Conservation (phyloP, 2,329 filamentous ascomycete genomes). For the Endoconidiophora laricicola region DNA sequence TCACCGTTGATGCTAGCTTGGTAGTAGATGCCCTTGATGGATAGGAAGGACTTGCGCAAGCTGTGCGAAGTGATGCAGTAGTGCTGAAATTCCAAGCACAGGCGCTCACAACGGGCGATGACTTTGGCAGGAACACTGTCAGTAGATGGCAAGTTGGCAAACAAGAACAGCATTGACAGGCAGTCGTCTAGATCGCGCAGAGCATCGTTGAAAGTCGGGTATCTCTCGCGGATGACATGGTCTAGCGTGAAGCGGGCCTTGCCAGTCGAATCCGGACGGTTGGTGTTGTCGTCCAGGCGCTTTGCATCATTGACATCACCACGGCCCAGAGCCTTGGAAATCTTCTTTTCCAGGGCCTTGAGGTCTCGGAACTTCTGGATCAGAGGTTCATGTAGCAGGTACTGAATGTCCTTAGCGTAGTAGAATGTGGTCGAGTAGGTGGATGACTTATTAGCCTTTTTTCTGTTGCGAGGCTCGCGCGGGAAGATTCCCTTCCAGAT, state of each 20-base stretch:
- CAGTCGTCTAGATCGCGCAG: slow-evolving; percentile 92
- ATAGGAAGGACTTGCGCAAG: slow-evolving; percentile 88
- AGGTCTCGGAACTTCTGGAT: slow-evolving; percentile 92
- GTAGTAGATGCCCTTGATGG: slow-evolving; percentile 99
- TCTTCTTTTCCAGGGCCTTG: slow-evolving; percentile 95
- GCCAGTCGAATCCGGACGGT: slow-evolving; percentile 75
- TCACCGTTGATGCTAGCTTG: slow-evolving; percentile 94
- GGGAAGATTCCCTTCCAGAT: slow-evolving; percentile 99
- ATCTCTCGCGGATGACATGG: slow-evolving; percentile 94
- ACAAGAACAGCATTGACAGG: slow-evolving; percentile 90
- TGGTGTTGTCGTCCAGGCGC: slow-evolving; percentile 72
- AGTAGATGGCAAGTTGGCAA: slow-evolving; percentile 88
- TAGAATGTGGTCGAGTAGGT: slow-evolving; percentile 86
- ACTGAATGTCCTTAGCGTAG: slow-evolving; percentile 91
- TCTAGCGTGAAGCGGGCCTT: slow-evolving; percentile 83
- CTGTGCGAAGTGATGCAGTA: slow-evolving; percentile 88
- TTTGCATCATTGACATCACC: slow-evolving; percentile 82
- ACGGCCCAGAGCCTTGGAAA: slow-evolving; percentile 75
- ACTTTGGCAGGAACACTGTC: slow-evolving; percentile 84
- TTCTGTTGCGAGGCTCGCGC: slow-evolving; percentile 88
- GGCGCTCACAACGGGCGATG: slow-evolving; percentile 81
- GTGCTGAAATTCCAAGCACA: slow-evolving; percentile 93
- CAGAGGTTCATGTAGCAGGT: slow-evolving; percentile 89
- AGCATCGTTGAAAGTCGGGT: slow-evolving; percentile 91
- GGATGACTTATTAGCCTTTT: slow-evolving; percentile 85